phyloP scores from a whole-genome alignment of 345 rosid species.

The Anastatica hierochuntica region DNA sequence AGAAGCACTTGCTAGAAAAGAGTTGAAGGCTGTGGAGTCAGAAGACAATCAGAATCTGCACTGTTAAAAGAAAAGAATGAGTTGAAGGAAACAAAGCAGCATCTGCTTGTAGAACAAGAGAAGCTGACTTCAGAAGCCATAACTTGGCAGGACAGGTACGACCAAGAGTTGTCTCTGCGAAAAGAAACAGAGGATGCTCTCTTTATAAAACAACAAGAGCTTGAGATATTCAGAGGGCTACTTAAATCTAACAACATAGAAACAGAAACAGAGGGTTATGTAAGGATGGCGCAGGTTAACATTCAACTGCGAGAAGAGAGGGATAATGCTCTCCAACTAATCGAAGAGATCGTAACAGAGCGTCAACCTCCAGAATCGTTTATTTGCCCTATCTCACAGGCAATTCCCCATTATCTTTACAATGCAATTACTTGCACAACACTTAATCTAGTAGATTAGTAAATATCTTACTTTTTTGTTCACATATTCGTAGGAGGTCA shows the following conservation, averaged over 20 bases:
- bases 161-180: background rate
- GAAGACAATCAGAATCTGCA: background rate
- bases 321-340: conserved; percentile 15
- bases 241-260: conserved; percentile 16
- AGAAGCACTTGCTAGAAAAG: background rate
- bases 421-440: background rate
- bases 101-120: conserved; percentile 5
- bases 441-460: too few species aligned
- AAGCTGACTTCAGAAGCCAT: background rate
- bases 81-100: conserved; percentile 10
- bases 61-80: background rate
- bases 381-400: conserved; percentile 33
- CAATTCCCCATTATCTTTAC: too few species aligned
- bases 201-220: background rate
- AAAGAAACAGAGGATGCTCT: conserved; percentile 16
- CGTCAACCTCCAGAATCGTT: conserved; percentile 23
- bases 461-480: too few species aligned
- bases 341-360: conserved; percentile 17
- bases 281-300: too few species aligned
- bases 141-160: conserved; percentile 6
- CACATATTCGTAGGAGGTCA: conserved; percentile 14
- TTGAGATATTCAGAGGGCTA: background rate
- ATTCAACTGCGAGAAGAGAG: conserved; percentile 29
- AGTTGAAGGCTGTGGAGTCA: conserved; percentile 1
- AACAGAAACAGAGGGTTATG: too few species aligned